A percentile compares a stretch with the other conserved stretches of the same genome.
phyloP scores from a whole-genome alignment of 306 rosid genomes.

The Spatholobus suberectus region DNA sequence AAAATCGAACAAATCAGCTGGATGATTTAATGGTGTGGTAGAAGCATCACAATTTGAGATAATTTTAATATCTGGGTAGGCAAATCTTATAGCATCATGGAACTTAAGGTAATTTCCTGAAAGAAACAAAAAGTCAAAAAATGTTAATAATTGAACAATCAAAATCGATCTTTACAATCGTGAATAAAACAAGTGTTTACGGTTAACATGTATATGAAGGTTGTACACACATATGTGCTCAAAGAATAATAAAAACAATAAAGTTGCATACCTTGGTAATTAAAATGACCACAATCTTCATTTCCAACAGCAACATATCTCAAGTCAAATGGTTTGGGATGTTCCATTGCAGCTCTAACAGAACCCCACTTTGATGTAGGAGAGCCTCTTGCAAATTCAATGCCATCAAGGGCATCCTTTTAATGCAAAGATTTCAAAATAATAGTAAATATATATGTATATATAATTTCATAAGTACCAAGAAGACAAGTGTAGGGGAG shows the following conservation, averaged over 20 bases:
- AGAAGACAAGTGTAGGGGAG: background rate
- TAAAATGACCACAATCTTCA: slow-evolving; percentile 78
- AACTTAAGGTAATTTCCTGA: slow-evolving; percentile 83
- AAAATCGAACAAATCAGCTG: slow-evolving; percentile 84
- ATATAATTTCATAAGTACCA: too few species aligned
- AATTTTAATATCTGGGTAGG: slow-evolving; percentile 81
- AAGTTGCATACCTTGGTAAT: slow-evolving; percentile 65
- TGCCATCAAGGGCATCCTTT: slow-evolving; percentile 88
- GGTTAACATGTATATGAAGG: background rate
- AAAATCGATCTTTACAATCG: background rate
- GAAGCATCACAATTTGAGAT: slow-evolving; percentile 92
- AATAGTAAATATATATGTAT: background rate
- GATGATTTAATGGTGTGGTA: slow-evolving; percentile 64
- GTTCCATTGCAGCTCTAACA: slow-evolving; percentile 82
- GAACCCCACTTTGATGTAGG: slow-evolving; percentile 82
- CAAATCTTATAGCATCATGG: slow-evolving; percentile 60
- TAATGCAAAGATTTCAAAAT: slow-evolving; percentile 27
- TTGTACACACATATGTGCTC: background rate
- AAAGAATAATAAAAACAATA: background rate
- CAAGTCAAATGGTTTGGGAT: slow-evolving; percentile 81
- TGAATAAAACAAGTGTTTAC: background rate
- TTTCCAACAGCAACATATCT: slow-evolving; percentile 86
- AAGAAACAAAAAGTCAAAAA: background rate
- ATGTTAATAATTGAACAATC: background rate
- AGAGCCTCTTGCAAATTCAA: slow-evolving; percentile 90